phyloP scores from a whole-genome alignment of 164 flowering plant genomes.

The Aristolochia californica region DNA sequence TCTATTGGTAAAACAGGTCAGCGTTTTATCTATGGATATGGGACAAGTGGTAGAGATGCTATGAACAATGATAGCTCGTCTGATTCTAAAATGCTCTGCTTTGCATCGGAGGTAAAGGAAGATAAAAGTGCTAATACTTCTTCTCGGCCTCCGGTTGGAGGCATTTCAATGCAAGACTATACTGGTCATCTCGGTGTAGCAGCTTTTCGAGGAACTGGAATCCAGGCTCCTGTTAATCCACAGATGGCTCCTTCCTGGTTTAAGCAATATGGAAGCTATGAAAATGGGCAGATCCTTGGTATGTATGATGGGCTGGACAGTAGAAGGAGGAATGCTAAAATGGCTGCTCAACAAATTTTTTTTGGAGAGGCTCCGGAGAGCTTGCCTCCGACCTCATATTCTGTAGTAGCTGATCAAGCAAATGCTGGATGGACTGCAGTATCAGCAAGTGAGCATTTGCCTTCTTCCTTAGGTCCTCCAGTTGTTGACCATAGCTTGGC shows the following conservation, averaged over 20 bases:
- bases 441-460: constrained; percentile 12
- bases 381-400: constrained; percentile 5
- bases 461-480: constrained; percentile 14
- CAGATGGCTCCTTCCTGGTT: constrained; percentile 94
- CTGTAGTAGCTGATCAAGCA: constrained; percentile 13
- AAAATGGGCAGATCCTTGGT: constrained; percentile 50
- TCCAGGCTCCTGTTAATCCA: constrained; percentile 33
- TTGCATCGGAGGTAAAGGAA: constrained; percentile 29
- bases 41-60: constrained; percentile 20
- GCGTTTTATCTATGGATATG: constrained; percentile 22
- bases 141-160: constrained; percentile 17
- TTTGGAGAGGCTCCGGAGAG: constrained; percentile 17
- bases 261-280: constrained; percentile 61
- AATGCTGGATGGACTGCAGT: constrained; percentile 10
- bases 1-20: constrained; percentile 17
- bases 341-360: constrained; percentile 13
- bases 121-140: constrained; percentile 19
- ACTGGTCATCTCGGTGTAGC: constrained; percentile 15
- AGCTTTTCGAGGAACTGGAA: constrained; percentile 18
- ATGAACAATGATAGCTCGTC: constrained; percentile 14
- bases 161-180: constrained; percentile 20
- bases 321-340: constrained; percentile 14
- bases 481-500: constrained; percentile 21
- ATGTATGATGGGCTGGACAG: constrained; percentile 13
- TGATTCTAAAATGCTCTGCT: constrained; percentile 33